Evolutionary conservation across 805 yeast species (phyloP), one percentile per base, ranked within the genome.

Genomic region (Monosporozyma aquatica): DNA sequence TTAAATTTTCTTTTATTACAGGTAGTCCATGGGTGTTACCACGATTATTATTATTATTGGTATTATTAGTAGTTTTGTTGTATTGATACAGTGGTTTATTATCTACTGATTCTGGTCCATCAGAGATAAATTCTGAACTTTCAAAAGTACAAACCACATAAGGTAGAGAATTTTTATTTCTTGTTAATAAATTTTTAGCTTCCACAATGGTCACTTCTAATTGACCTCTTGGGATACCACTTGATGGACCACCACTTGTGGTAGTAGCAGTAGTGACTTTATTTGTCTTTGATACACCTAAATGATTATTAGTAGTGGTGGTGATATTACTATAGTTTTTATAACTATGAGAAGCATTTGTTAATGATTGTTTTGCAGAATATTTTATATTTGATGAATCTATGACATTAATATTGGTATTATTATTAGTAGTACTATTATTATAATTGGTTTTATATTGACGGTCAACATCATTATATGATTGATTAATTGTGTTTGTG

Each of bases 81-180:
- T 32, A 34, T 36, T 43, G 40, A 38, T 53, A 38, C 20, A 71
- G 67, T 36, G 44, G 27, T 42, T 66, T 68, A 36, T 50, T 51
- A 27, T 48, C 53, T 9, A 43, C 49, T 15, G 68, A 62, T 49
- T 66, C 82, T 1, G 95, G 87, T 4, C 87, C 89, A 47, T 79
- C 78, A 21, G 95, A 80, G 46, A 90, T 87, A 50, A 80, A 84
- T 65, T 92, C 97, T 1, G 94, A 81, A 47, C 90, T 81, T 60
- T 87, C 95, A 67, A 84, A 87, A 9, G 95, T 82, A 62, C 94
- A 85, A 28, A 87, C 95, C 15, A 85, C 95, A 61, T 87, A 82
- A 3, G 95, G 96, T 51, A 76, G 83, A 3, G 90, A 70, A 56
- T 68, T 66, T 32, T 70, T 64, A 4, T 77, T 64, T 36, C 72